Percentiles rank a stretch among this genome's conserved stretches.
Evolutionary conservation across 305 asterid species (phyloP).

Genomic region (Salvia sclarea): DNA sequence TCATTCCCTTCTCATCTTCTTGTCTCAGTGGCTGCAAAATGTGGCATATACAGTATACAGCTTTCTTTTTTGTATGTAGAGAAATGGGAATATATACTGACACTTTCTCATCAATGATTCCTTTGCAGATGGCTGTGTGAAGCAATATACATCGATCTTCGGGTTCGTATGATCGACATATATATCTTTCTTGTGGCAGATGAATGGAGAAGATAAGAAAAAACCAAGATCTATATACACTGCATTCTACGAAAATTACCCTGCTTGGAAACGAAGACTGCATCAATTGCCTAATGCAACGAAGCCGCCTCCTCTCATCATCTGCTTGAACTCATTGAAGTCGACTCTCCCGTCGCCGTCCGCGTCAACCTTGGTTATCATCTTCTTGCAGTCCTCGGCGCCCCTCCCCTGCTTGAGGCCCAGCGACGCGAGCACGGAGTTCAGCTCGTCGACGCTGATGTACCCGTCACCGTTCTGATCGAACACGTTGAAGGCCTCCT

Average conservation of each 20-base stretch:
- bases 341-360: slow-evolving; percentile 88
- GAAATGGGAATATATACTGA: neutral
- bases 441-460: slow-evolving; percentile 71
- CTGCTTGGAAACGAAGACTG: slow-evolving; percentile 11
- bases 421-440: slow-evolving; percentile 57
- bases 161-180: neutral
- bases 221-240: slow-evolving; percentile 32
- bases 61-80: neutral
- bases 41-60: neutral
- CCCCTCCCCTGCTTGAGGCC: slow-evolving; percentile 75
- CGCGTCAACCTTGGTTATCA: slow-evolving; percentile 75
- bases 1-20: slow-evolving; percentile 1
- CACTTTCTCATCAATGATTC: neutral
- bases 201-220: slow-evolving; percentile 1
- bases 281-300: slow-evolving; percentile 48
- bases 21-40: neutral
- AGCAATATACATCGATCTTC: neutral
- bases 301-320: slow-evolving; percentile 92
- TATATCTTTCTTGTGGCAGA: slow-evolving; percentile 4
- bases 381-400: slow-evolving; percentile 68
- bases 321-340: slow-evolving; percentile 69
- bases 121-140: slow-evolving; percentile 14
- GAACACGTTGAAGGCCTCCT: slow-evolving; percentile 79
- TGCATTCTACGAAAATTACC: slow-evolving; percentile 24
- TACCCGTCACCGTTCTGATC: slow-evolving; percentile 76